These are phyloP conservation scores for Allantophomopsis lycopodina DNA, from an alignment of 2,329 filamentous ascomycete genomes.

Conservation along the genomic window DNA sequence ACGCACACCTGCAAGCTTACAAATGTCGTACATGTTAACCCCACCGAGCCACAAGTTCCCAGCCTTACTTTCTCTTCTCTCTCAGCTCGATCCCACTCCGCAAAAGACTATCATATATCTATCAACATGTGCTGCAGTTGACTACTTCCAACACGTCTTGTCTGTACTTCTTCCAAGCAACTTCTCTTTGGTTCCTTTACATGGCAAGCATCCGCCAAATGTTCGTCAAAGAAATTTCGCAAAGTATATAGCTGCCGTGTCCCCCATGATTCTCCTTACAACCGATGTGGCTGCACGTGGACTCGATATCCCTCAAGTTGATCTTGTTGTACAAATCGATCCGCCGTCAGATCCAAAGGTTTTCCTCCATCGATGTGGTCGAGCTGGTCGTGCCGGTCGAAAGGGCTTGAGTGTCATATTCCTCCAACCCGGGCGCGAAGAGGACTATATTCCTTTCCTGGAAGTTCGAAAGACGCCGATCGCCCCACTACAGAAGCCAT, in stretches of 20 bases:
- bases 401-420: slow-evolving; percentile 77
- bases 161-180: slow-evolving; percentile 55
- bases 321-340: slow-evolving; percentile 82
- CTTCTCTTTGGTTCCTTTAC: slow-evolving; percentile 65
- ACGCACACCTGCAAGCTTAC: slow-evolving; percentile 80
- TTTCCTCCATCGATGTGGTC: slow-evolving; percentile 85
- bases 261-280: slow-evolving; percentile 72
- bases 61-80: slow-evolving; percentile 55
- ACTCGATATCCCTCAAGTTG: slow-evolving; percentile 82
- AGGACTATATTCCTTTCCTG: slow-evolving; percentile 81
- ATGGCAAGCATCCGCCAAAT: slow-evolving; percentile 83
- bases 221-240: slow-evolving; percentile 81
- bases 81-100: slow-evolving; percentile 55
- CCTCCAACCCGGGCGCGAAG: slow-evolving; percentile 71
- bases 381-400: slow-evolving; percentile 79
- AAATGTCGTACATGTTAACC: slow-evolving; percentile 72
- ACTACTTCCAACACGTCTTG: slow-evolving; percentile 80
- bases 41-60: slow-evolving; percentile 72
- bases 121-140: slow-evolving; percentile 86
- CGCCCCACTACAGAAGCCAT: slow-evolving; percentile 40
- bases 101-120: slow-evolving; percentile 85
- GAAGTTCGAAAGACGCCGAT: slow-evolving; percentile 81
- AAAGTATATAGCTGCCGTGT: slow-evolving; percentile 61
- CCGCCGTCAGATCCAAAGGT: slow-evolving; percentile 80
- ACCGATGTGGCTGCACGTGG: slow-evolving; percentile 87